Base-by-base conservation (phyloP, 345 rosid species). In the Brassica rapa region DNA sequence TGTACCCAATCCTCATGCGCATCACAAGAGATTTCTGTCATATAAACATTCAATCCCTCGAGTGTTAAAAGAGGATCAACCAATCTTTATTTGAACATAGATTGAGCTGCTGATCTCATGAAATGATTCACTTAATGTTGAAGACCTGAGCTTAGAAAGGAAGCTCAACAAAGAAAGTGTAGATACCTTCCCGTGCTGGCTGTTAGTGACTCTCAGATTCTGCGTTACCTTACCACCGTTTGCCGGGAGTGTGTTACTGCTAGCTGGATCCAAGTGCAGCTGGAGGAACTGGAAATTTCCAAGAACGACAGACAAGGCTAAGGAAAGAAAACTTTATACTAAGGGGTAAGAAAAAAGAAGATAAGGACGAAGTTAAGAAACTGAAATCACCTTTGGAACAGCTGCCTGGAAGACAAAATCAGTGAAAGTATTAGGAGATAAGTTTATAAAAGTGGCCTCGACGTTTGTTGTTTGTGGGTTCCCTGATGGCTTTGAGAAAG, bases 381-480 rank as follows among this genome's bases (percentile, higher is more conserved):
- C 49, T 9, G 69, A 19, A 35, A 19, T 35, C 29, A 93, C 98
- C 99, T 95, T 95, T 25, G 99, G 99, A 79, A 95, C 99, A 74
- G 99, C 99, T 2, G 98, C 99, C 88, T 91, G 97, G 82, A 95
- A 95, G 74, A 89, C 71, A 82, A 95, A 95, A 83, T 95, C 96
- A n/a, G 93, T 86, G 71, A 77, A 90, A 27, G 72, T 77, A 84
- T 86, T 83, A 16, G 87, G 74, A 51, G 96, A 89, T 84, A 89
- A 77, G 77, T 95, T 95, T 56, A 83, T 85, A 83, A 95, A 95
- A 35, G 90, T 87, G 21, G 97, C 98, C 76, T 78, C 79, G 71
- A 95, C 86, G 66, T 81, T 66, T 61, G 97, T 88, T 5, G 86
- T 86, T 73, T 91, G 93, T 0, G 87, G 89, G 71, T 85, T 91